Percentiles rank a stretch among this genome's conserved stretches.
Conservation (phyloP, 129 eudicot genomes). For the Ambrosia trifida region DNA sequence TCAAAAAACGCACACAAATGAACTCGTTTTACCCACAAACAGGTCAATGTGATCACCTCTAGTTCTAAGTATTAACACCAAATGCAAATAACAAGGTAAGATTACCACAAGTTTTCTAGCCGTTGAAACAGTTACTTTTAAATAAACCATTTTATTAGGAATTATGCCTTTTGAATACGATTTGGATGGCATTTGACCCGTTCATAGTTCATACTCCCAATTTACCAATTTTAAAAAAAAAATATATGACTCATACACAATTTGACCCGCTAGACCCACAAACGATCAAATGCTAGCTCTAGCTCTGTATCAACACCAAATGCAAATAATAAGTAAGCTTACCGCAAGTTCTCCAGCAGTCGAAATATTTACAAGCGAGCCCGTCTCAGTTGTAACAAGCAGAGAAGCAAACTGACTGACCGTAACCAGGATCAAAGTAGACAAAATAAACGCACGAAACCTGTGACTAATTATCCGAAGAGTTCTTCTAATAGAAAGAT, state of each 20-base stretch:
- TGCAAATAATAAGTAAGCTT: slow-evolving; percentile 17
- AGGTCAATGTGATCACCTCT: no score
- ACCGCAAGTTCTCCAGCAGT: slow-evolving; percentile 94
- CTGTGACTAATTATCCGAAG: slow-evolving; percentile 87
- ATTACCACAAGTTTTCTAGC: slow-evolving; percentile 90
- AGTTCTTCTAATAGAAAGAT: slow-evolving; percentile 70
- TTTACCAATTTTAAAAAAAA: no score
- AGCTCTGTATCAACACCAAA: not conserved
- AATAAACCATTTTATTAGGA: not conserved
- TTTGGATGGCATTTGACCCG: not conserved
- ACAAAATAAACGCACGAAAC: slow-evolving; percentile 71
- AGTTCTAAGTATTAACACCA: not conserved
- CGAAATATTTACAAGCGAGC: slow-evolving; percentile 51
- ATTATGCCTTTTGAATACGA: not conserved
- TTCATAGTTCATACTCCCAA: no score
- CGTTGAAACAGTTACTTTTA: slow-evolving; percentile 47
- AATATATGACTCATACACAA: no score
- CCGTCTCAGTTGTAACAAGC: slow-evolving; percentile 65
- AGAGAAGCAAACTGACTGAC: slow-evolving; percentile 76
- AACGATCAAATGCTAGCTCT: not conserved
- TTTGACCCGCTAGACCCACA: no score
- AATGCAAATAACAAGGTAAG: not conserved
- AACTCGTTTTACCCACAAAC: no score
- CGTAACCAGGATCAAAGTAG: slow-evolving; percentile 64
- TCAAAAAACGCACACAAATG: no score